Conservation (phyloP, 306 rosid species). For the Myrica gale region DNA sequence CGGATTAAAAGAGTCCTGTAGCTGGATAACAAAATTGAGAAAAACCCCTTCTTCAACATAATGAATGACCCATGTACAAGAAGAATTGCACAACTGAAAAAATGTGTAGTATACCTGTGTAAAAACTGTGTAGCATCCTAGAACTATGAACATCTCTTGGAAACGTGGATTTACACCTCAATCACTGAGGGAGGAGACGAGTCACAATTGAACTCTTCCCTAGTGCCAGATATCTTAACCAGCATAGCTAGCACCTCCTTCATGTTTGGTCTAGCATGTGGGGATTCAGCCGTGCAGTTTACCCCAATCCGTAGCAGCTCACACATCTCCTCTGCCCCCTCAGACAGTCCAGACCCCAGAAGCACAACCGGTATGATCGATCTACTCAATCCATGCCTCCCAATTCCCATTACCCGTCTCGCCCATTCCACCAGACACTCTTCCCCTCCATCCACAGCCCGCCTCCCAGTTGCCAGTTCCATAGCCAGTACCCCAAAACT, state of each 20-base stretch:
- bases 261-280: conserved; percentile 80
- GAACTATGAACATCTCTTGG: conserved; percentile 24
- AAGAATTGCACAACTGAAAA: conserved; percentile 32
- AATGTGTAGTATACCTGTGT: conserved; percentile 19
- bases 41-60: conserved; percentile 15
- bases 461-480: conserved; percentile 83
- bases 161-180: neutral
- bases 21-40: conserved; percentile 28
- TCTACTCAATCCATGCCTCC: conserved; percentile 36
- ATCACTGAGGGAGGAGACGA: conserved; percentile 31
- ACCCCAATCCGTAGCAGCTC: conserved; percentile 72
- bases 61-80: conserved; percentile 47
- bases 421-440: conserved; percentile 93
- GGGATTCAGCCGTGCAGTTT: conserved; percentile 68
- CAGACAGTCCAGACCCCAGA: conserved; percentile 63
- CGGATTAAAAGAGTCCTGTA: too few relatives aligned
- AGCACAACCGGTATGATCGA: conserved; percentile 48
- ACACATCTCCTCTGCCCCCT: conserved; percentile 77
- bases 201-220: conserved; percentile 41
- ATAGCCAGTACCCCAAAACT: conserved; percentile 83
- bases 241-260: conserved; percentile 85
- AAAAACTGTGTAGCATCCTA: conserved; percentile 26
- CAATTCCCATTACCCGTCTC: conserved; percentile 59
- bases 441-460: conserved; percentile 93
- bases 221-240: conserved; percentile 33